A percentile compares a stretch with the other conserved stretches of the same genome.
Evolutionary conservation across 768 basidiomycete species (phyloP).

Genomic region (Lyophyllum semitale): DNA sequence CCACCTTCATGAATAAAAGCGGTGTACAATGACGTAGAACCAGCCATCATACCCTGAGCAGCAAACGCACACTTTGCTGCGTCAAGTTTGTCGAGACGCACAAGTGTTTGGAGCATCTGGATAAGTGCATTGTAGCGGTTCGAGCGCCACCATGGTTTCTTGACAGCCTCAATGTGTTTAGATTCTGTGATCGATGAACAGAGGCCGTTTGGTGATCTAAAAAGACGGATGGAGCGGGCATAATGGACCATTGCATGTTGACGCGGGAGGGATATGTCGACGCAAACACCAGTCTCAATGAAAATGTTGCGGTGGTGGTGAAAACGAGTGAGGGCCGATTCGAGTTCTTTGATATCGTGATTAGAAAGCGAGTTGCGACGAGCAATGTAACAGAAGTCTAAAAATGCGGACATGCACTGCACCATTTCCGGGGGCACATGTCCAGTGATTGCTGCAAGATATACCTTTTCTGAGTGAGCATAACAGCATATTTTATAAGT

Average conservation of each 20-base stretch:
- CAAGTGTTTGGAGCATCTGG: constrained; percentile 16
- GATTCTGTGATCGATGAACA: too few species aligned
- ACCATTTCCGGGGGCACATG: constrained; percentile 18
- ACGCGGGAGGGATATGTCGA: constrained; percentile 18
- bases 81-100: constrained; percentile 14
- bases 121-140: constrained; percentile 15
- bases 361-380: not conserved
- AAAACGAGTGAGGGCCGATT: not conserved
- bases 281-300: constrained; percentile 2
- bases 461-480: constrained; percentile 9
- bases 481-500: not conserved
- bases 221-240: not conserved
- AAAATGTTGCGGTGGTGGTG: not conserved
- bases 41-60: not conserved
- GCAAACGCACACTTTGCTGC: not conserved
- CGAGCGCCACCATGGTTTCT: constrained; percentile 20
- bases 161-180: constrained; percentile 12
- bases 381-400: constrained; percentile 23
- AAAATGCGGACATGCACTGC: too few species aligned
- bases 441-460: constrained; percentile 19
- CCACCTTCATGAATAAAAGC: too few species aligned
- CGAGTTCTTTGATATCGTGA: not conserved
- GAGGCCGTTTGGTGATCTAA: constrained; percentile 12
- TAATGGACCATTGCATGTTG: constrained; percentile 19
- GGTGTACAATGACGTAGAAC: too few species aligned